phyloP scores from a whole-genome alignment of 306 rosid species.

The Lablab purpureus region DNA sequence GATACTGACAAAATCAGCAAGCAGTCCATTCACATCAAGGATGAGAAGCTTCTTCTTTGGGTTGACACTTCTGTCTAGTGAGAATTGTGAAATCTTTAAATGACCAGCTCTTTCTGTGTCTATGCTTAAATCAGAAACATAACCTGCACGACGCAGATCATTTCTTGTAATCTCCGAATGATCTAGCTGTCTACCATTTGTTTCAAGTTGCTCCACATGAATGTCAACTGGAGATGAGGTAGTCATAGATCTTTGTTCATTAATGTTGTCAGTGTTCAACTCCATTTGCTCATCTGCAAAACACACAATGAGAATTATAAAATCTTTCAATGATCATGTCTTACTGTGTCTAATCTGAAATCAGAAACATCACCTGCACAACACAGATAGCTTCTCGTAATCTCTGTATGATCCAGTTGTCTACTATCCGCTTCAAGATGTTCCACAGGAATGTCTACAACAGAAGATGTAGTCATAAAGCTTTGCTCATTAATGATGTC shows the following conservation, averaged over 20 bases:
- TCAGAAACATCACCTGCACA: constrained; percentile 40
- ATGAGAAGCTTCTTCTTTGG: constrained; percentile 83
- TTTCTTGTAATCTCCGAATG: constrained; percentile 33
- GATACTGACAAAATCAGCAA: constrained; percentile 69
- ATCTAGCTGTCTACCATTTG: constrained; percentile 41
- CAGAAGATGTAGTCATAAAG: constrained; percentile 29
- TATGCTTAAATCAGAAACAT: constrained; percentile 47
- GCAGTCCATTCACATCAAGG: constrained; percentile 92
- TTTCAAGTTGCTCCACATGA: constrained; percentile 40
- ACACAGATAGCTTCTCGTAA: constrained; percentile 29
- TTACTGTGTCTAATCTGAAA: constrained; percentile 39
- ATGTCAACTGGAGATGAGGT: constrained; percentile 32
- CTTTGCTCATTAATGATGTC: constrained; percentile 29
- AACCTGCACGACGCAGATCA: constrained; percentile 24
- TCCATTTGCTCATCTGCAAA: constrained; percentile 36
- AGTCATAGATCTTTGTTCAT: constrained; percentile 28
- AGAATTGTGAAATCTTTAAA: constrained; percentile 41
- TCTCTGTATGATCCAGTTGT: constrained; percentile 34
- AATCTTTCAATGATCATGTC: constrained; percentile 39
- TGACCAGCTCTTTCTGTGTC: constrained; percentile 37
- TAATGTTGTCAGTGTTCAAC: constrained; percentile 7
- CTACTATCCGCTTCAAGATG: constrained; percentile 40
- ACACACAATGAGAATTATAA: constrained; percentile 54
- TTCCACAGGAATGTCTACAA: constrained; percentile 30
- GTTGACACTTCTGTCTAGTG: constrained; percentile 48